Conservation (phyloP, 1,139 yeast genomes). For the Saccharomyces uvarum region DNA sequence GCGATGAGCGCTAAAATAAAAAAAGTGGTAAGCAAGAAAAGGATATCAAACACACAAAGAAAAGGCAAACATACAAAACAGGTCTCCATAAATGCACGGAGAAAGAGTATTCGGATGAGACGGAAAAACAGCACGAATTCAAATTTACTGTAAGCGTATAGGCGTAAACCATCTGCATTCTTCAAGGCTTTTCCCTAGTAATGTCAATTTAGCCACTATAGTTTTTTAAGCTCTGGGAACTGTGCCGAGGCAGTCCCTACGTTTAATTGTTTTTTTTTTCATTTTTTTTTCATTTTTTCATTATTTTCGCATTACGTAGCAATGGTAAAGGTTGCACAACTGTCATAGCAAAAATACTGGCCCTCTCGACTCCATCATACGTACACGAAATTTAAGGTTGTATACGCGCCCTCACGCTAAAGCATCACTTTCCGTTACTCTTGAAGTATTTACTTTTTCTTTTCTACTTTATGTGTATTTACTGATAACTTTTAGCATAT, state of each 20-base stretch:
- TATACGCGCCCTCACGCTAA: not conserved
- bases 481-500: not conserved
- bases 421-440: not conserved
- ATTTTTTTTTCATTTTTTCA: not conserved
- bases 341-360: not conserved
- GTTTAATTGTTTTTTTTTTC: not conserved
- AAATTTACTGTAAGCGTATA: not conserved
- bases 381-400: not conserved
- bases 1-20: not conserved
- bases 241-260: not conserved
- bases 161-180: not conserved
- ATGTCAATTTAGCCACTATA: not conserved
- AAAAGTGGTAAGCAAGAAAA: not conserved
- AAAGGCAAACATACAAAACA: not conserved
- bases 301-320: not conserved
- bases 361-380: no score
- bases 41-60: not conserved
- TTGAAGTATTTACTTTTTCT: not conserved
- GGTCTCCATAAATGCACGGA: not conserved
- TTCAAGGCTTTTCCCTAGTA: not conserved
- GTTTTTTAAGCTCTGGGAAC: not conserved
- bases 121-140: not conserved
- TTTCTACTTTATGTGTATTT: not conserved
- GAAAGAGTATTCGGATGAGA: not conserved
- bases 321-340: not conserved